phyloP scores from a whole-genome alignment of 768 basidiomycete species.

The Pilatotrama ljubarskyi region DNA sequence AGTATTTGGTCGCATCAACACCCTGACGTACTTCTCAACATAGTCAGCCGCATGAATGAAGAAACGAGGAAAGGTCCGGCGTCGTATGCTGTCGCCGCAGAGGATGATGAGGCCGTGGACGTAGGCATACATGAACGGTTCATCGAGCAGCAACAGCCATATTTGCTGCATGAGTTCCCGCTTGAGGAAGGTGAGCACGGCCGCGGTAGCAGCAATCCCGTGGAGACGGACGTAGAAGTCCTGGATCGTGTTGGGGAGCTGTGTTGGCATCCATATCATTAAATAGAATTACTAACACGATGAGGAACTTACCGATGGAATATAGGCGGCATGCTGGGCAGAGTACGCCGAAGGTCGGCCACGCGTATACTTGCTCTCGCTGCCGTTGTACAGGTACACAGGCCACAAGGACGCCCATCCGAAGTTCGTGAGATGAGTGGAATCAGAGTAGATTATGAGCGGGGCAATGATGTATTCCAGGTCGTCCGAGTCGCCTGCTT shows the following conservation, averaged over 20 bases:
- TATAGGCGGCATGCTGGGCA: slow-evolving; percentile 44
- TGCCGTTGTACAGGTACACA: slow-evolving; percentile 39
- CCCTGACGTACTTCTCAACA: slow-evolving; percentile 35
- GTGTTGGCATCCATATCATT: background rate
- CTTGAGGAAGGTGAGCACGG: slow-evolving; percentile 32
- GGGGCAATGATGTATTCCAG: slow-evolving; percentile 10
- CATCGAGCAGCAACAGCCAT: slow-evolving; percentile 25
- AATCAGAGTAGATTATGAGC: slow-evolving; percentile 26
- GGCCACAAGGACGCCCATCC: slow-evolving; percentile 37
- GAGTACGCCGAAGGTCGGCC: slow-evolving; percentile 31
- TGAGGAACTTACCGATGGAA: slow-evolving; percentile 41
- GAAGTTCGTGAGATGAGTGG: slow-evolving; percentile 28
- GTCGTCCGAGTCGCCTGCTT: background rate
- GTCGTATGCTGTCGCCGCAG: slow-evolving; percentile 28
- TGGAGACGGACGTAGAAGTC: slow-evolving; percentile 29
- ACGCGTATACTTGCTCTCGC: slow-evolving; percentile 41
- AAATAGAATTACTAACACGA: too few species aligned
- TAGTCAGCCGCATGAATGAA: slow-evolving; percentile 35
- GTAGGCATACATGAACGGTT: slow-evolving; percentile 28
- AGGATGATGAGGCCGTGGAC: slow-evolving; percentile 27
- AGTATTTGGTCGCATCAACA: too few species aligned
- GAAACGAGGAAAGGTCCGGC: slow-evolving; percentile 27
- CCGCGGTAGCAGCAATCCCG: slow-evolving; percentile 3
- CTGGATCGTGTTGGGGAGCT: slow-evolving; percentile 35
- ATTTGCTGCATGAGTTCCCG: slow-evolving; percentile 34